Evolutionary conservation across 768 basidiomycete genomes (phyloP).

Genomic region (Coprinellus micaceus): DNA sequence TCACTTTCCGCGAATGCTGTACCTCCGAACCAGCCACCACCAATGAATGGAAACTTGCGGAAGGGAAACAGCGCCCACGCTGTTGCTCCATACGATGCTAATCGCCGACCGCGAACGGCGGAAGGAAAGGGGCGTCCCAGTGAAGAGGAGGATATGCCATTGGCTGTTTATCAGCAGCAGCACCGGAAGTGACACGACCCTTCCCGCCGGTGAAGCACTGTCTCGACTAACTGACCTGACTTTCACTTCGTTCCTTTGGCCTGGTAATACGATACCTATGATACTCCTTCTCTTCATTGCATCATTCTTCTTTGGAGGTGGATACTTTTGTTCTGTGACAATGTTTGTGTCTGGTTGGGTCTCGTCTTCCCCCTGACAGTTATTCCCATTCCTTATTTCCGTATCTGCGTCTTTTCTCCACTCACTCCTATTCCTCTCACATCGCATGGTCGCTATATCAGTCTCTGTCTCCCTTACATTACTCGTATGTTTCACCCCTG

Average conservation of each 20-base stretch:
- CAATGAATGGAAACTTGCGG: constrained; percentile 50
- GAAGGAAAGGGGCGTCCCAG: constrained; percentile 25
- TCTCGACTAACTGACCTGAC: neutral
- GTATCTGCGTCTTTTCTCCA: neutral
- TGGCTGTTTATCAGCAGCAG: constrained; percentile 78
- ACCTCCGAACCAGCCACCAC: constrained; percentile 25
- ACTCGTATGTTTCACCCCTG: neutral
- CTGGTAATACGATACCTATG: neutral
- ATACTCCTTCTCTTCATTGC: neutral
- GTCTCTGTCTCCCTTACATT: neutral
- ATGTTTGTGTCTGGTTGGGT: neutral
- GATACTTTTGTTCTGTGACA: neutral
- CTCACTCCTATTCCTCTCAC: neutral
- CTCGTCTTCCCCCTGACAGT: neutral
- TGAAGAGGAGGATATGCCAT: constrained; percentile 78
- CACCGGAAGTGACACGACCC: constrained; percentile 45
- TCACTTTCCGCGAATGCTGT: constrained; percentile 68
- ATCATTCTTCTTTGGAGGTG: neutral
- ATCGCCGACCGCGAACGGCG: constrained; percentile 25
- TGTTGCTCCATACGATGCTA: constrained; percentile 40
- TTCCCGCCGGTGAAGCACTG: too few species aligned
- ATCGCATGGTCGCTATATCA: constrained; percentile 1
- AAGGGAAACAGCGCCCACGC: constrained; percentile 70
- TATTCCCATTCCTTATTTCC: neutral
- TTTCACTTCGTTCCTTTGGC: neutral